Evolutionary conservation across 305 asterid species (phyloP).

Genomic region (Plantago coronopus): DNA sequence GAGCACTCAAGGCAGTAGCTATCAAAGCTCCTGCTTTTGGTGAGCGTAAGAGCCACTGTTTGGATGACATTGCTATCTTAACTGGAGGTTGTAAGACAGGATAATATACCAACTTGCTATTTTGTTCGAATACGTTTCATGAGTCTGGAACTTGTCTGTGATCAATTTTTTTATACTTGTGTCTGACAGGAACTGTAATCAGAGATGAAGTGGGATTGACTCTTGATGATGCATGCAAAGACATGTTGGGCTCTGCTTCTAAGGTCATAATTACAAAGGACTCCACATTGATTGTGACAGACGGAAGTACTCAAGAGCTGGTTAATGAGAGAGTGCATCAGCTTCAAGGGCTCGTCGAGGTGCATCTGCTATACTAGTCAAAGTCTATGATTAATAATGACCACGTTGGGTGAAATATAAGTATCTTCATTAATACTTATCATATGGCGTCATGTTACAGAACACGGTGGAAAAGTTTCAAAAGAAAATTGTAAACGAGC

Average conservation of each 20-base stretch:
- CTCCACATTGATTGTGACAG: slow-evolving; percentile 66
- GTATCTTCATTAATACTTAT: slow-evolving; percentile 7
- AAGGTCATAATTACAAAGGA: slow-evolving; percentile 67
- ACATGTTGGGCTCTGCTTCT: slow-evolving; percentile 65
- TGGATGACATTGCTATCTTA: slow-evolving; percentile 70
- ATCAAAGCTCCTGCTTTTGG: slow-evolving; percentile 79
- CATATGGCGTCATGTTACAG: slow-evolving; percentile 38
- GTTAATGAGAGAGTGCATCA: slow-evolving; percentile 53
- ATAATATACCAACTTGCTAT: not conserved
- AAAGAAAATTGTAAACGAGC: slow-evolving; percentile 65
- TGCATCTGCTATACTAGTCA: slow-evolving; percentile 17
- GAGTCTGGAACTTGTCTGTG: no score
- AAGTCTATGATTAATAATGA: not conserved
- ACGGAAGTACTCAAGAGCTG: slow-evolving; percentile 56
- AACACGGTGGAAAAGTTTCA: slow-evolving; percentile 66
- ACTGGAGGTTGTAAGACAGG: slow-evolving; percentile 59
- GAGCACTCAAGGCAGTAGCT: slow-evolving; percentile 61
- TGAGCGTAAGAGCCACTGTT: slow-evolving; percentile 64
- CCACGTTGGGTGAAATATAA: not conserved
- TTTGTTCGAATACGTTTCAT: not conserved
- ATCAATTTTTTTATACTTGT: not conserved
- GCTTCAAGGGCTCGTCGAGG: slow-evolving; percentile 68
- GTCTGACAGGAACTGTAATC: slow-evolving; percentile 62
- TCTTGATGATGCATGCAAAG: slow-evolving; percentile 52
- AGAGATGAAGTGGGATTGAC: slow-evolving; percentile 69